Base-by-base conservation (phyloP, 1,284 basidiomycete genomes). In the Ustilago hordei region DNA sequence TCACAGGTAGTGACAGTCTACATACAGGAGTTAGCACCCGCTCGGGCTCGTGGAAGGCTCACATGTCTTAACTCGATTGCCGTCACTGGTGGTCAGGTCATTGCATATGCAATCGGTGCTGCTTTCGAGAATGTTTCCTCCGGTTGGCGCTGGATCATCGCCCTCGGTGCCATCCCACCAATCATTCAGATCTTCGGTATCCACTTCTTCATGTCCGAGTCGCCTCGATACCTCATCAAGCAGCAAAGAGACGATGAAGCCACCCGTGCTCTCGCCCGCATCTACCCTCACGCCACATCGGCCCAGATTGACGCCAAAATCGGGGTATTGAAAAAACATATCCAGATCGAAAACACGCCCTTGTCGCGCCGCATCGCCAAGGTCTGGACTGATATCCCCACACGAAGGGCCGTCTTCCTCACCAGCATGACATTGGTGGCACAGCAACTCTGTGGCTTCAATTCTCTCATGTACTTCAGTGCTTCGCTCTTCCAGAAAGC, bases 71-170 rank as follows among this genome's bases (percentile, higher is more conserved):
- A 87, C 71, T 82, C 80, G 34, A 79, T 86, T 48, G 78, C 81
- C 35, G 86, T 87, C 69, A 87, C 87, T 4, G 84, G 83, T 45
- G 87, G 87, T 17, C 87, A 88, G 78, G 86, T 87, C 47, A 58
- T 86, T 55, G 79, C 83, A 0, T 86, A 86, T 64, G 86, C 82
- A 15, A 74, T 86, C 53, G 85, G 86, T 47, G 78, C 78, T 19
- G 78, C 59, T 6, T 78, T 80, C 34, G 34, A 72, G 8, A 56
- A 75, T 31, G 80, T 83, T 23, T 78, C 76, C 8, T 58, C 80
- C n/a, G 86, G 85, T 2, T 88, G 87, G 86, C 69, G 87, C 31
- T 86, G 82, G 69, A 86, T 86, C 72, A 86, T 87, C 41, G 87
- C 85, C 13, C 80, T 87, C 36, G 86, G 87, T 23, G 80, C 85